Base-by-base conservation (phyloP, 345 rosid species). In the Sonneratia alba region DNA sequence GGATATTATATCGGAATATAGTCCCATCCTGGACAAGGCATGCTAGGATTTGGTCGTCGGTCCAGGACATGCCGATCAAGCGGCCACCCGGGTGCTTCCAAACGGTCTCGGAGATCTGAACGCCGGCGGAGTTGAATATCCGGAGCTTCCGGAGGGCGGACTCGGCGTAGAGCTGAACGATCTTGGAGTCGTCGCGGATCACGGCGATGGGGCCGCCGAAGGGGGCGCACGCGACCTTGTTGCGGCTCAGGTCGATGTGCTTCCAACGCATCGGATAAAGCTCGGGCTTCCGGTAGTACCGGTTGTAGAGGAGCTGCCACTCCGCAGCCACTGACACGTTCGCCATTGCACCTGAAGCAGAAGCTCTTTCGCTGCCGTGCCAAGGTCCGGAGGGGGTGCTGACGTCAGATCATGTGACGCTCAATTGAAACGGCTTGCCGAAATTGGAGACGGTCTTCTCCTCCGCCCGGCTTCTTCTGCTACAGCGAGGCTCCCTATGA, bases 51-150 rank as follows among this genome's bases (percentile, higher is more conserved):
- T 89, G 99, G 72, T 95, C 98, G 3, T 92, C 98, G 2, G 94
- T 84, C 99, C 99, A 95, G 21, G 97, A 84, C 94, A 95, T 89
- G 43, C 97, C 97, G 15, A 95, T 84, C 65, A 92, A 77, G 2
- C 98, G 93, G 3, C 98, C 99, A 0, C 98, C 97, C 4, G 99
- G 97, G 77, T 89, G 81, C 74, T 90, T 92, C 98, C 99, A 95
- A 43, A 90, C 86, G 1, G 96, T 92, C 68, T 95, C 99, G 15
- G 97, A 75, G 84, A 89, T 66, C 45, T 84, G 86, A 27, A 82
- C 49, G 71, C 99, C 99, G 43, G 99, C 88, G 63, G 98, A 95
- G 81, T 84, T 89, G 81, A 90, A 95, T 66, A 95, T 88, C 24
- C 99, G 90, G 61, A 95, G 97, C 71, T 92, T 95, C 16, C 99